These are phyloP conservation scores for Boletus rex-veris DNA, from an alignment of 768 basidiomycete species.

Conservation along the genomic window DNA sequence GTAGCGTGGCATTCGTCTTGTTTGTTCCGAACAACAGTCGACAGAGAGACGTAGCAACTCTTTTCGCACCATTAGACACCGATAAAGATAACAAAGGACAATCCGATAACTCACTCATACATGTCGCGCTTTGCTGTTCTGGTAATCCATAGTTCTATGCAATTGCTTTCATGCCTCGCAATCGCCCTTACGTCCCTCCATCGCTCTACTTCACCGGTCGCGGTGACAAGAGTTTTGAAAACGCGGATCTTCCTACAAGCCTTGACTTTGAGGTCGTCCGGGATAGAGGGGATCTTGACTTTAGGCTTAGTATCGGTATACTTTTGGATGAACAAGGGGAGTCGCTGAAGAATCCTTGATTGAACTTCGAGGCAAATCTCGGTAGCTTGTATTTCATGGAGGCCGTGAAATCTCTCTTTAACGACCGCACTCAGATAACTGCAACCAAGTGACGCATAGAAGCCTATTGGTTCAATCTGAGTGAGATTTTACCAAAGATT, in stretches of 20 bases:
- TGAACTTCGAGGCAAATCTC: conserved; percentile 47
- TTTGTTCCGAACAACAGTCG: conserved; percentile 68
- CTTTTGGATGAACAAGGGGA: conserved; percentile 86
- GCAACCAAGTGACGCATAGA: conserved; percentile 74
- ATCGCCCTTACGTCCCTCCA: conserved; percentile 66
- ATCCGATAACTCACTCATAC: conserved; percentile 66
- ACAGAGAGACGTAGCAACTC: conserved; percentile 80
- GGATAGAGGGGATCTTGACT: conserved; percentile 50
- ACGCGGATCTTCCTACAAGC: conserved; percentile 46
- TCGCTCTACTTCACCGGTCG: conserved; percentile 43
- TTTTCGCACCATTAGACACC: neutral
- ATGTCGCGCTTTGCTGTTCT: conserved; percentile 69
- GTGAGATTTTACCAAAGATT: neutral
- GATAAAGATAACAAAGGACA: neutral
- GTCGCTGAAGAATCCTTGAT: conserved; percentile 64
- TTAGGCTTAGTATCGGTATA: conserved; percentile 58
- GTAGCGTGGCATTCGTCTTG: conserved; percentile 75
- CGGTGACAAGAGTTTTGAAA: conserved; percentile 4
- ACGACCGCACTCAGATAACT: conserved; percentile 66
- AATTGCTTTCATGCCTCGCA: neutral
- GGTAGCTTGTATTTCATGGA: conserved; percentile 44
- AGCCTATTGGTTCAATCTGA: conserved; percentile 37
- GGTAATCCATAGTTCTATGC: conserved; percentile 71
- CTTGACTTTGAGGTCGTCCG: conserved; percentile 61
- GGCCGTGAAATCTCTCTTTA: conserved; percentile 63